A percentile compares a stretch with the other conserved stretches of the same genome.
These are phyloP conservation scores for Eucalyptus albens DNA, from an alignment of 345 rosid genomes.

Conservation along the genomic window DNA sequence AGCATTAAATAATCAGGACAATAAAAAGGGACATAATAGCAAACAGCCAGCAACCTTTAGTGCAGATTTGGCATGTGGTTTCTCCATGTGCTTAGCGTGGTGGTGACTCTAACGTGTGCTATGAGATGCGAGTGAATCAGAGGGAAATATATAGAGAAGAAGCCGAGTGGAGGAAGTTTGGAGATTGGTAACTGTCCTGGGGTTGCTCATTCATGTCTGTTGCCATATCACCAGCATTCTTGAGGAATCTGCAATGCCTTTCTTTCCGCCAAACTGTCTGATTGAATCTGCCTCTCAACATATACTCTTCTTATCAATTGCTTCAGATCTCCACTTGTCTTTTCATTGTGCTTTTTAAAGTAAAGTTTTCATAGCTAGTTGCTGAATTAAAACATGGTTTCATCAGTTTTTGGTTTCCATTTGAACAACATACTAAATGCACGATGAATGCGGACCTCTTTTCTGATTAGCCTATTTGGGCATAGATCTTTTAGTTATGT, in stretches of 20 bases:
- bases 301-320: conserved; percentile 12
- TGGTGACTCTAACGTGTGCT: background rate
- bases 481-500: background rate
- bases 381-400: background rate
- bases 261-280: conserved; percentile 76
- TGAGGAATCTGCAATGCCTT: conserved; percentile 9
- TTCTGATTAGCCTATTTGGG: background rate
- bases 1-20: background rate
- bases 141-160: conserved; percentile 29
- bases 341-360: background rate
- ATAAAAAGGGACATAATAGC: background rate
- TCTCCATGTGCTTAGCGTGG: conserved; percentile 29
- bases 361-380: background rate
- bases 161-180: conserved; percentile 24
- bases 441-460: background rate
- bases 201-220: conserved; percentile 26
- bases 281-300: conserved; percentile 59
- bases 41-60: conserved; percentile 27
- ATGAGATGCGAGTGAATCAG: background rate
- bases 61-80: conserved; percentile 44
- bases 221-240: conserved; percentile 47
- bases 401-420: background rate
- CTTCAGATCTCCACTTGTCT: conserved; percentile 24
- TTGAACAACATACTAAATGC: background rate
- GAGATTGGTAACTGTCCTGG: conserved; percentile 54